A percentile compares a stretch with the other conserved stretches of the same genome.
These are phyloP conservation scores for Auricularia cornea DNA, from an alignment of 768 basidiomycete genomes.

Conservation along the genomic window DNA sequence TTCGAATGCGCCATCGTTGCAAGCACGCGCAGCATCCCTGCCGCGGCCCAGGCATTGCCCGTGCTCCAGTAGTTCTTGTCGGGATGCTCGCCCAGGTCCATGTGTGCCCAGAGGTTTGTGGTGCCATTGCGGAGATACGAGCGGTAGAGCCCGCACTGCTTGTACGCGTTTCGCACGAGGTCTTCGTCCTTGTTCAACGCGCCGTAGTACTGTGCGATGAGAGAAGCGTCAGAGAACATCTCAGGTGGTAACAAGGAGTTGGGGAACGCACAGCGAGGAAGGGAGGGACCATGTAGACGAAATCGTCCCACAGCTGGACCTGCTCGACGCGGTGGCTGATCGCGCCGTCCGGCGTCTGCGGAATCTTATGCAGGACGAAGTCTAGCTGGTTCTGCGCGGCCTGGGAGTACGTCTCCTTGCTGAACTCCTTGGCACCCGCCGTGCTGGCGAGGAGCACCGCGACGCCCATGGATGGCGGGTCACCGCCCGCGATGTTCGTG, in stretches of 20 bases:
- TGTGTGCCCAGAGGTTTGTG: constrained; percentile 63
- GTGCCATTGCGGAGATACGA: constrained; percentile 46
- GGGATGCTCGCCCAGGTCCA: constrained; percentile 47
- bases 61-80: constrained; percentile 62
- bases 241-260: no score
- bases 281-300: constrained; percentile 77
- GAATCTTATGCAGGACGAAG: constrained; percentile 45
- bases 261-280: no score
- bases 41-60: constrained; percentile 89
- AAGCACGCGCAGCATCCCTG: constrained; percentile 76
- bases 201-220: constrained; percentile 81
- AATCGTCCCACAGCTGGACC: constrained; percentile 77
- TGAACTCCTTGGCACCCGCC: constrained; percentile 33
- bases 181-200: constrained; percentile 47
- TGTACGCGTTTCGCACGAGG: constrained; percentile 55
- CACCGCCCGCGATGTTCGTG: constrained; percentile 63
- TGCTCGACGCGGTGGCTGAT: constrained; percentile 66
- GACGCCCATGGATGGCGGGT: constrained; percentile 73
- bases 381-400: constrained; percentile 61
- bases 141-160: constrained; percentile 66
- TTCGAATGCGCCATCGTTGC: constrained; percentile 12
- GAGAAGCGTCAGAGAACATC: no score
- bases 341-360: constrained; percentile 64
- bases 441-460: constrained; percentile 57
- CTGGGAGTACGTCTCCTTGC: constrained; percentile 49